These are phyloP conservation scores for Pythium biforme DNA, from an alignment of 352 stramenopile species.

Conservation along the genomic window DNA sequence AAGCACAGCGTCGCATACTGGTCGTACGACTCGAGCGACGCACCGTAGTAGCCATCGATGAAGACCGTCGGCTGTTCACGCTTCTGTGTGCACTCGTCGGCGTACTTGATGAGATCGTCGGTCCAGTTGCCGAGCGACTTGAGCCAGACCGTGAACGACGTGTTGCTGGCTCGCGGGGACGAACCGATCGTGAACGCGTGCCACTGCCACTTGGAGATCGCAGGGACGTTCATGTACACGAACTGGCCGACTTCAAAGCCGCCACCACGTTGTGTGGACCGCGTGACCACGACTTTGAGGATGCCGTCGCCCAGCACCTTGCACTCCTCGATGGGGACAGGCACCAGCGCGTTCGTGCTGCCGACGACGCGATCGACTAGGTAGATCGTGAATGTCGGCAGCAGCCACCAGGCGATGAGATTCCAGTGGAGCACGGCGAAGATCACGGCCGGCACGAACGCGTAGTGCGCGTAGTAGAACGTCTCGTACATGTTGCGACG, in stretches of 20 bases:
- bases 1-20: constrained; percentile 26
- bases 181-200: constrained; percentile 52
- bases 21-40: constrained; percentile 32
- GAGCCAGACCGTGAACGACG: constrained; percentile 35
- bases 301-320: constrained; percentile 24
- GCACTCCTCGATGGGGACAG: constrained; percentile 31
- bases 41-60: constrained; percentile 48
- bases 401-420: constrained; percentile 36
- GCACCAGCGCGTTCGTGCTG: constrained; percentile 20
- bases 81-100: constrained; percentile 28
- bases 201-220: constrained; percentile 50
- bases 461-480: constrained; percentile 47
- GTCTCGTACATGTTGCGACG: constrained; percentile 37
- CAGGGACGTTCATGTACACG: constrained; percentile 44
- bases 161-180: constrained; percentile 28
- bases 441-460: constrained; percentile 31
- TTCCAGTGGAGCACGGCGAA: constrained; percentile 43
- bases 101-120: constrained; percentile 29
- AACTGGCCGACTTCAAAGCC: constrained; percentile 40
- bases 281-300: constrained; percentile 36
- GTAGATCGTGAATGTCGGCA: constrained; percentile 39
- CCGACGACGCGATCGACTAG: constrained; percentile 34
- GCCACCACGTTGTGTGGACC: constrained; percentile 4
- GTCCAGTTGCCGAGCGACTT: constrained; percentile 50
- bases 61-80: constrained; percentile 27